Conservation (phyloP, 1,284 basidiomycete genomes). For the Acaromyces ingoldii region DNA sequence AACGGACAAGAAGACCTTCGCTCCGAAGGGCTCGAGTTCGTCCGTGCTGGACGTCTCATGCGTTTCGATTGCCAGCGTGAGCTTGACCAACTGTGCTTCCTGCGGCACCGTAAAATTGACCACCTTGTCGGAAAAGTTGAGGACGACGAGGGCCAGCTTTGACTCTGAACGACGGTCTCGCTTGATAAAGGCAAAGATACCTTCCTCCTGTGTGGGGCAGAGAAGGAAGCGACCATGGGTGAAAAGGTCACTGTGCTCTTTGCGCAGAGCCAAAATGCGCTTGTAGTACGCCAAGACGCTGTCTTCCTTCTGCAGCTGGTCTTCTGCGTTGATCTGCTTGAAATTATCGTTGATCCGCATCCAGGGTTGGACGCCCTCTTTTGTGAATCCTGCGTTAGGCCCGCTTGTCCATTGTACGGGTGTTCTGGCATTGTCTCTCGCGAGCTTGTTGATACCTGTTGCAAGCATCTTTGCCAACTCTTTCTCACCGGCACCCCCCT, state of each 20-base stretch:
- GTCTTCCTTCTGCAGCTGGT: constrained; percentile 56
- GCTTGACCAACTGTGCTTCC: too few species aligned
- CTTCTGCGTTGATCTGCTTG: constrained; percentile 60
- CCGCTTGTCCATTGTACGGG: constrained; percentile 66
- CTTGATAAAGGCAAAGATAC: background rate
- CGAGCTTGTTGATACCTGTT: constrained; percentile 58
- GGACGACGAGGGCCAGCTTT: constrained; percentile 21
- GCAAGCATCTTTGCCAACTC: constrained; percentile 52
- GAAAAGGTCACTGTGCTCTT: constrained; percentile 51
- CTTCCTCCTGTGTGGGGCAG: constrained; percentile 32
- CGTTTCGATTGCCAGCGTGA: too few species aligned
- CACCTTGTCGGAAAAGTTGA: constrained; percentile 29
- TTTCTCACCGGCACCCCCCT: constrained; percentile 7
- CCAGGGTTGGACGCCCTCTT: constrained; percentile 60
- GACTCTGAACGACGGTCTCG: background rate
- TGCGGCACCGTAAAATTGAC: too few species aligned
- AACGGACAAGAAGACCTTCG: too few species aligned
- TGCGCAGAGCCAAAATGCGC: constrained; percentile 58
- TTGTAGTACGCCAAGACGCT: constrained; percentile 65
- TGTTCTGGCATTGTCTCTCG: constrained; percentile 66
- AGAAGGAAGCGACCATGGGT: too few species aligned
- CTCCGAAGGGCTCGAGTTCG: too few species aligned
- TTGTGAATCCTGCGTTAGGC: constrained; percentile 64
- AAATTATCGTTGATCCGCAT: constrained; percentile 72
- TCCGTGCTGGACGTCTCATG: too few species aligned